Base-by-base conservation (phyloP, 2,329 filamentous ascomycete genomes). In the Aspergillus alliaceus region DNA sequence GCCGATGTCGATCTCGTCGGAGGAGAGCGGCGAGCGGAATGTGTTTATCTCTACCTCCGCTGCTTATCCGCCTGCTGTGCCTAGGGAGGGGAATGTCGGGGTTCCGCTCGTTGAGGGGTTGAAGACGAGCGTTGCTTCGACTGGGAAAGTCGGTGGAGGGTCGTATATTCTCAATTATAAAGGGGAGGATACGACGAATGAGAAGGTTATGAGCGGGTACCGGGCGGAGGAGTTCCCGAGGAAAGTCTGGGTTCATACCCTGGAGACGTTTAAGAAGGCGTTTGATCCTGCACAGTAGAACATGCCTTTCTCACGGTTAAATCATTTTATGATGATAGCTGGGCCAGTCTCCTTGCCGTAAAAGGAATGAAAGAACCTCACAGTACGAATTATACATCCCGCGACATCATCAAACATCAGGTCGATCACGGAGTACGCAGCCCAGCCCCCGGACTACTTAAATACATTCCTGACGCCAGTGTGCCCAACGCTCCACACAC, bases 1-100 rank as follows among this genome's bases (percentile, higher is more conserved):
- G 22, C 60, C 60, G 22, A 6, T 70, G 8, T 58, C 61, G 4
- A 57, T 66, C 18, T 57, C 64, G 0, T 51, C 57, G 6, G 56
- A 72, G 47, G 78, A 82, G 62, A 75, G 73, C 29, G 80, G 78
- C 2, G 75, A 80, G 64, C 70, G 80, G 15, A 77, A 80, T 64
- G 59, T 80, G 51, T 81, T 78, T 51, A 63, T 67, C 14, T 70
- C 71, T 1, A 78, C 73, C 1, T 77, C 70, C 54, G 69, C 68
- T 2, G 66, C 66, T n/a, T 79, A 66, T 60, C 60, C 65, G 7
- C 40, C 65, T 6, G 50, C 58, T 9, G 15, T n/a, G 20, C 39
- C 53, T 20, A n/a, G 20, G 34, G 52, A 55, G 12, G 8, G 53
- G 6, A 37, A 42, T 18, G 35, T 64, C 52, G 20, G 40, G 6